phyloP scores from a whole-genome alignment of 257 asterid genomes.

The Solanum sparsipilum region DNA sequence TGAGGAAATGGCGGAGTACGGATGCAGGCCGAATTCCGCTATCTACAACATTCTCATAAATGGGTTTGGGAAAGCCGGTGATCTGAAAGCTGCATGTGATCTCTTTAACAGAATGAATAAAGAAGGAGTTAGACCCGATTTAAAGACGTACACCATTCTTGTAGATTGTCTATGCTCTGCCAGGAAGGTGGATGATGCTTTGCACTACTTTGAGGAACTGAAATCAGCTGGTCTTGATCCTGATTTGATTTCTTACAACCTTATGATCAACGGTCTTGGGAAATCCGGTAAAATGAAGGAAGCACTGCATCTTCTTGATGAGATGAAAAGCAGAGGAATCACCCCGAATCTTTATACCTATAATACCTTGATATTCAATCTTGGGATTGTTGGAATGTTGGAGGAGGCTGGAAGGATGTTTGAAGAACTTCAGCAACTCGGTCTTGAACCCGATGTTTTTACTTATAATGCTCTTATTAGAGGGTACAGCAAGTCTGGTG shows the following conservation, averaged over 20 bases:
- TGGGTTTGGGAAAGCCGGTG: constrained; percentile 85
- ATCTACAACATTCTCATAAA: constrained; percentile 84
- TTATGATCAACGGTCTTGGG: constrained; percentile 78
- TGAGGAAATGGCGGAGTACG: constrained; percentile 67
- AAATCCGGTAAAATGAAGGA: constrained; percentile 44
- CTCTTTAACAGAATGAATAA: constrained; percentile 68
- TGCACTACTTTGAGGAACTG: constrained; percentile 60
- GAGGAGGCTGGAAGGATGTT: constrained; percentile 68
- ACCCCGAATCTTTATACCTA: constrained; percentile 68
- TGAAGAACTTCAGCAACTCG: constrained; percentile 50
- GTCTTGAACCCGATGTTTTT: constrained; percentile 69
- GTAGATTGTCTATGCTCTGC: constrained; percentile 62
- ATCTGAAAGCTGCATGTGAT: constrained; percentile 48
- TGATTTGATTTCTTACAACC: constrained; percentile 73
- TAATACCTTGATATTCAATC: constrained; percentile 61
- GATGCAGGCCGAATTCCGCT: constrained; percentile 76
- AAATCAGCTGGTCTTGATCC: constrained; percentile 80
- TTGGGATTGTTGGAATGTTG: constrained; percentile 62
- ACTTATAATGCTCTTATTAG: constrained; percentile 82
- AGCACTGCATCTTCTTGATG: constrained; percentile 55
- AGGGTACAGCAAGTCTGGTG: constrained; percentile 69
- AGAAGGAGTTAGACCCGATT: constrained; percentile 84
- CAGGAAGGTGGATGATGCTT: constrained; percentile 58
- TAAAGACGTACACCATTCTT: constrained; percentile 78
- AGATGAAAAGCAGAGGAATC: constrained; percentile 70